Evolutionary conservation across 2,329 filamentous ascomycete species (phyloP).

Genomic region (Gnomoniopsis sp.): DNA sequence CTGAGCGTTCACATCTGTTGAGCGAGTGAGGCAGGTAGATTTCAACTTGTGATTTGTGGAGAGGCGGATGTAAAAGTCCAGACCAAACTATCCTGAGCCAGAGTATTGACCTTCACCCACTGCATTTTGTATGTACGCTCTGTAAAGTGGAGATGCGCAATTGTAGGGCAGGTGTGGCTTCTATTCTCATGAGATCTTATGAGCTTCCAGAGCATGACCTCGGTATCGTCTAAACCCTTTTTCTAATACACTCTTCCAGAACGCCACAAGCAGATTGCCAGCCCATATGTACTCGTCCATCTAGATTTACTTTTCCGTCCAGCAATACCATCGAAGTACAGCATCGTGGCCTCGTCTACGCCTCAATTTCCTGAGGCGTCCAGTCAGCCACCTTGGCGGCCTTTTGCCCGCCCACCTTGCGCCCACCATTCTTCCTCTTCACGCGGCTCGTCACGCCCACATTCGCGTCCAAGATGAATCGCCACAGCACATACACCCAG

Average conservation of each 20-base stretch:
- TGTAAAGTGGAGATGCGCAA: neutral
- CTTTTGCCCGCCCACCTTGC: constrained; percentile 52
- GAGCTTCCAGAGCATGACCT: neutral
- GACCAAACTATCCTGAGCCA: too few species aligned
- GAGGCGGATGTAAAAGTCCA: too few species aligned
- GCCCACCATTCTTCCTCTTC: constrained; percentile 78
- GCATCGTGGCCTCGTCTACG: constrained; percentile 32
- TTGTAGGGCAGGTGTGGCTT: neutral
- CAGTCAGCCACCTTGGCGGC: constrained; percentile 48
- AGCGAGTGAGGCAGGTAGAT: too few species aligned
- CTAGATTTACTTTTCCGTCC: neutral
- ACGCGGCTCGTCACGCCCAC: constrained; percentile 90
- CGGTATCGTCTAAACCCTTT: neutral
- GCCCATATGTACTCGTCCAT: neutral
- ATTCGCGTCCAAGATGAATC: constrained; percentile 86
- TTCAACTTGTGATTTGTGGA: too few species aligned
- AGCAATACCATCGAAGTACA: neutral
- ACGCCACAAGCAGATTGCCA: neutral
- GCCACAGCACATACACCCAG: constrained; percentile 93
- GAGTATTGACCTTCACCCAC: too few species aligned
- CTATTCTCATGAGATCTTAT: neutral
- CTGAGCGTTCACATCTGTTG: too few species aligned
- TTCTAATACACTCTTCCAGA: neutral
- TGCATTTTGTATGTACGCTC: neutral
- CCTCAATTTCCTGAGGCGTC: constrained; percentile 68